phyloP scores from a whole-genome alignment of 2,329 filamentous ascomycete genomes.

The Botrytis sinoallii region DNA sequence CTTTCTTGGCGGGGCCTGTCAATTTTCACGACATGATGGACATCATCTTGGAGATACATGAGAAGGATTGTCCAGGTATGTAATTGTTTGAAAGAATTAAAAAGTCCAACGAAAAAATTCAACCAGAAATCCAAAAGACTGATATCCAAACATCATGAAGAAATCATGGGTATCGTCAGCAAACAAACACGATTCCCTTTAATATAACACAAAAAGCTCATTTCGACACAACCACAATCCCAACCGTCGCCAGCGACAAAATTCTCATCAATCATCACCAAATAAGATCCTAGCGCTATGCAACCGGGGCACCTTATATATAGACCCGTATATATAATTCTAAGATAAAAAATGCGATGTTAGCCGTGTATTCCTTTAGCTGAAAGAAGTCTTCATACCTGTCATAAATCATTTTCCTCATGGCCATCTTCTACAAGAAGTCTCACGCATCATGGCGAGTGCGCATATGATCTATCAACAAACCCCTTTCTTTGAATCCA shows the following conservation, averaged over 20 bases:
- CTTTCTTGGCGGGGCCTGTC: not conserved
- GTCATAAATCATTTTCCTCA: not conserved
- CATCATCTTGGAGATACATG: not conserved
- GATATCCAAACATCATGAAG: not conserved
- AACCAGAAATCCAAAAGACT: not conserved
- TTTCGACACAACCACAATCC: not conserved
- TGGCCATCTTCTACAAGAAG: not conserved
- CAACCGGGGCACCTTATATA: not conserved
- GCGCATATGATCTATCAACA: not conserved
- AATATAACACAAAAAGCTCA: not conserved
- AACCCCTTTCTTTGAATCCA: not conserved
- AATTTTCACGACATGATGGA: not conserved
- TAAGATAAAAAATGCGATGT: not conserved
- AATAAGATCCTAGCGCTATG: not conserved
- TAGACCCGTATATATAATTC: not conserved
- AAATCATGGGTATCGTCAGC: not conserved
- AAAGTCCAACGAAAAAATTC: not conserved
- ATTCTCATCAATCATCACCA: not conserved
- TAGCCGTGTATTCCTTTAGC: not conserved
- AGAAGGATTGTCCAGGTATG: not conserved
- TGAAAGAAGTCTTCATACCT: not conserved
- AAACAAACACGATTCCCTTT: not conserved
- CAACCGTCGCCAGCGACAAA: not conserved
- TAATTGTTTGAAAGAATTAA: not conserved
- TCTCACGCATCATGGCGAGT: not conserved